Base-by-base conservation (phyloP, 805 yeast genomes). In the Saccharomyces paradoxus region DNA sequence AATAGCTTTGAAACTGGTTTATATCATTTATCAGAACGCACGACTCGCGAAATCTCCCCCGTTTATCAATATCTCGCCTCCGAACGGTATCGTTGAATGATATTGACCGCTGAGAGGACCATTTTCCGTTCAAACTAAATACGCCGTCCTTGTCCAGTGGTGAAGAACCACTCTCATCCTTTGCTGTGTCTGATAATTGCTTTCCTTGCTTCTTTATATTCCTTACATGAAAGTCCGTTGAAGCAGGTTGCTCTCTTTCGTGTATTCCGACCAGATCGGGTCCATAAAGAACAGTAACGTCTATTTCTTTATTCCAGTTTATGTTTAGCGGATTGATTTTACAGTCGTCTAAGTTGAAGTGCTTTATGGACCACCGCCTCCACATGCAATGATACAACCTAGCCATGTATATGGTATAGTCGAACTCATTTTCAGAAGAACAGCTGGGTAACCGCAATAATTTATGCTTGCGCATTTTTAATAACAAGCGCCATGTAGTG, bases 311-410 rank as follows among this genome's bases (percentile, higher is more conserved):
- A 56, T 86, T 82, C 99, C 99, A 92, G 71, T 94, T 91, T 53
- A 92, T 85, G 28, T 78, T 77, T 58, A 88, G 86, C 1, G 99
- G 98, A 28, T 89, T 79, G 9, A 89, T 82, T 13, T 96, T 89
- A 2, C 21, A 8, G 10, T 81, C 76, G 28, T 74, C 68, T 48
- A 84, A 71, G 27, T 81, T 76, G 59, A 80, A 78, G 60, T 86
- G 80, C 52, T 87, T 77, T 71, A 91, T 90, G 13, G 92, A 86
- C 97, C 97, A 92, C n/a, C 96, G 89, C 65, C 98, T 79, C 97
- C 97, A 92, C 51, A 88, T 78, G 14, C 96, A 92, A 64, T 87
- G 87, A 65, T 87, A 91, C 49, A 87, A 73, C 49, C 96, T 71
- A 37, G 66, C 58, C 37, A 72, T 58, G 53, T 73, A 72, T 50